phyloP scores from a whole-genome alignment of 2,329 filamentous ascomycete species.

The Cercospora janseana region DNA sequence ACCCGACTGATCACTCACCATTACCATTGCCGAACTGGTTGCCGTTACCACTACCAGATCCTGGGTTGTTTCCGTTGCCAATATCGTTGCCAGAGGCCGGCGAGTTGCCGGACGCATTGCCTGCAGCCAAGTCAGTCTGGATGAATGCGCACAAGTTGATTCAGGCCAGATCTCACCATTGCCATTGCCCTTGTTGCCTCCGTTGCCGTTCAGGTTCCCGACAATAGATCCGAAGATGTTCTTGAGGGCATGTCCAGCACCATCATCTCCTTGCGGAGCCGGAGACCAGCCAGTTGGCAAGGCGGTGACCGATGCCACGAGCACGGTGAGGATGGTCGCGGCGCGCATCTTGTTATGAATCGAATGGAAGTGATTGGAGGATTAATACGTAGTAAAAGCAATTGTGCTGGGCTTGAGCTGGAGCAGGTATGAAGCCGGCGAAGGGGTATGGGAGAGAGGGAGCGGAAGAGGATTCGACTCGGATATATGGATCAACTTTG shows the following conservation, averaged over 20 bases:
- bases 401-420: neutral
- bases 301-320: conserved; percentile 9
- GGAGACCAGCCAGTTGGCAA: neutral
- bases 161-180: neutral
- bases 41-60: conserved; percentile 1
- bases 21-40: neutral
- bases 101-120: conserved; percentile 2
- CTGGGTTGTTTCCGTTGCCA: conserved; percentile 5
- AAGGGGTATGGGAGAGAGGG: neutral
- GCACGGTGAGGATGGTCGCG: conserved; percentile 5
- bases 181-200: conserved; percentile 6
- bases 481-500: too few species aligned
- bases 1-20: too few species aligned
- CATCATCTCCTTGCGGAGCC: neutral
- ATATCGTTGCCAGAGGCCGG: conserved; percentile 3
- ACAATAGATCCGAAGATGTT: conserved; percentile 13
- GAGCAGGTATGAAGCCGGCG: neutral
- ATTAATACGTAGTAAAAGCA: neutral
- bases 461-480: too few species aligned
- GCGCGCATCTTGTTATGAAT: conserved; percentile 3
- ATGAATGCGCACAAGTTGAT: neutral
- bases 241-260: neutral
- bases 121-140: too few species aligned
- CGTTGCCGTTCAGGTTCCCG: conserved; percentile 11
- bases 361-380: neutral